Evolutionary conservation across 495 filamentous ascomycete genomes (phyloP).

Genomic region (Echria macrotheca): DNA sequence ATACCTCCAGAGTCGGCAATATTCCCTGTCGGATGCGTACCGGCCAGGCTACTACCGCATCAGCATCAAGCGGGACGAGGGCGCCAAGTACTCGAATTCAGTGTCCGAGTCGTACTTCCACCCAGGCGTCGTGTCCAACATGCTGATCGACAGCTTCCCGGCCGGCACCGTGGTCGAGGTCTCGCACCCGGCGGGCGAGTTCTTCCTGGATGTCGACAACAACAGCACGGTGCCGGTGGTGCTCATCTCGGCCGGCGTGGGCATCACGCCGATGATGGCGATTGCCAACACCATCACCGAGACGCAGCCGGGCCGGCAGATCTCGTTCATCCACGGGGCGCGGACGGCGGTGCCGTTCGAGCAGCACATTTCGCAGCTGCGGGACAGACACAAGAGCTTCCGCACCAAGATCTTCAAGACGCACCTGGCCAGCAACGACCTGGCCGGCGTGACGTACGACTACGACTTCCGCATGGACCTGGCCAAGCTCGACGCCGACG

Average conservation of each 20-base stretch:
- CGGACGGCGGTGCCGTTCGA: conserved; percentile 48
- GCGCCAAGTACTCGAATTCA: conserved; percentile 40
- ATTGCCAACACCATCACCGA: conserved; percentile 57
- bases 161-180: conserved; percentile 57
- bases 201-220: conserved; percentile 51
- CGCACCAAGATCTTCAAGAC: conserved; percentile 38
- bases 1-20: conserved; percentile 62
- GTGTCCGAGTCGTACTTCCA: conserved; percentile 29
- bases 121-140: conserved; percentile 65
- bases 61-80: conserved; percentile 62
- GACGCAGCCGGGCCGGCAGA: conserved; percentile 36
- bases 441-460: conserved; percentile 51
- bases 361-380: conserved; percentile 43
- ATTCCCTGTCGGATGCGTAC: conserved; percentile 63
- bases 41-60: conserved; percentile 58
- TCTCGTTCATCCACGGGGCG: conserved; percentile 61
- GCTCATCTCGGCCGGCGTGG: conserved; percentile 65
- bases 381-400: conserved; percentile 29
- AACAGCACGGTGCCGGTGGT: conserved; percentile 47
- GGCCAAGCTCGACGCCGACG: conserved; percentile 41
- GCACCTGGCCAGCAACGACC: conserved; percentile 37
- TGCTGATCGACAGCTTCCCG: conserved; percentile 56
- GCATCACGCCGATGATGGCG: conserved; percentile 60
- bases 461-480: conserved; percentile 52
- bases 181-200: conserved; percentile 65